Evolutionary conservation across 345 rosid species (phyloP), one percentile per base, ranked within the genome.

Genomic region (Populus davidiana): DNA sequence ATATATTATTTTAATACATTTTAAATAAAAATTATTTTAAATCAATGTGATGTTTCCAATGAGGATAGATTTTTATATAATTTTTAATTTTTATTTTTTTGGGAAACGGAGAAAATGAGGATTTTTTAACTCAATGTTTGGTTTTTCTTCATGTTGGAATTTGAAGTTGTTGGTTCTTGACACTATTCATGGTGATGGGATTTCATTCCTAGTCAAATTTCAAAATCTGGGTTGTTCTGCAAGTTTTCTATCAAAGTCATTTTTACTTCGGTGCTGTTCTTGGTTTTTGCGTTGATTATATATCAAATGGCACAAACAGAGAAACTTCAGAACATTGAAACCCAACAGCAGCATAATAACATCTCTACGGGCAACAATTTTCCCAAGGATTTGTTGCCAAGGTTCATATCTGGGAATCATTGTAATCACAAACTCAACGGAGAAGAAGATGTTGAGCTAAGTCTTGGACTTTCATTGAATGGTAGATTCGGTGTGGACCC

Each of bases 401-500:
- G 87, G 49, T 74, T 84, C 77, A 82, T 84, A 71, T 75, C 85
- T 65, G 77, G 70, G 65, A 78, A 76, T 76, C 82, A 71, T 74
- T 80, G 71, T 67, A 67, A 33, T 29, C 65, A 50, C 79, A 79
- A 54, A 33, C 44, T 56, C 18, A 39, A 27, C 41, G 75, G 77
- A 70, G 82, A 82, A 71, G 83, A 86, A 29, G 93, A 88, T 70
- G 72, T 90, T 52, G 96, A 92, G 92, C 82, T 94, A 14, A 91
- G 89, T 78, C 83, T 92, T 69, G 94, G 98, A 41, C 88, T 91
- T 6, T 94, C 96, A 35, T 76, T 90, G 67, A 91, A 91, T 73
- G 98, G 98, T 44, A 87, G 88, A 52, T 94, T 94, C 70, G 97
- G 98, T 38, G 91, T 91, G 11, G 92, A 94, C 86, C 94, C 92